A percentile compares a stretch with the other conserved stretches of the same genome.
Conservation (phyloP, 1,284 basidiomycete genomes). For the Xerocomus nothofagi region DNA sequence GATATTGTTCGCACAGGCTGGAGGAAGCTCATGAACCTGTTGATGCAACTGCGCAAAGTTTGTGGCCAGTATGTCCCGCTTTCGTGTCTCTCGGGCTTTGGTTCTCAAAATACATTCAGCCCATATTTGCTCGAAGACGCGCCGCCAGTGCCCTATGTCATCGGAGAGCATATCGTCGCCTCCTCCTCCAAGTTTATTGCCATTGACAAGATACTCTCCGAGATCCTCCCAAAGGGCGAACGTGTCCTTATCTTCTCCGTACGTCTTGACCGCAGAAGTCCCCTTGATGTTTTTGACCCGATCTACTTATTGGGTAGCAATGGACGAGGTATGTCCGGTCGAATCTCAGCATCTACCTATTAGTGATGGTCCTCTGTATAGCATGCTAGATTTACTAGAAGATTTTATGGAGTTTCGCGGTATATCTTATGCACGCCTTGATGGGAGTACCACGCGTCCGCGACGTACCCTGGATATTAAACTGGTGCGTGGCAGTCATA, state of each 20-base stretch:
- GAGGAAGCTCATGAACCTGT: conserved; percentile 56
- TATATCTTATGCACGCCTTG: conserved; percentile 77
- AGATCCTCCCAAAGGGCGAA: conserved; percentile 78
- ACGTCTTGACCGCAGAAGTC: conserved; percentile 25
- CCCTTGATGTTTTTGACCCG: not conserved
- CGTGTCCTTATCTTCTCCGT: conserved; percentile 85
- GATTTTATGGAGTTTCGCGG: conserved; percentile 77
- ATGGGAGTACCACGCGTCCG: conserved; percentile 59
- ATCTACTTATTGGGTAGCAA: conserved; percentile 39
- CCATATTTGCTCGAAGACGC: conserved; percentile 56
- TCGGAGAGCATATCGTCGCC: conserved; percentile 58
- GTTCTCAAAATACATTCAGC: conserved; percentile 28
- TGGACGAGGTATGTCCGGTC: conserved; percentile 46
- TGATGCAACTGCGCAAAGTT: conserved; percentile 57
- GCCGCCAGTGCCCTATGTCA: conserved; percentile 48
- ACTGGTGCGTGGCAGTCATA: conserved; percentile 39
- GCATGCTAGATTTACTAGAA: conserved; percentile 82
- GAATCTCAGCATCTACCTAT: not conserved
- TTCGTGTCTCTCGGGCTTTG: not conserved
- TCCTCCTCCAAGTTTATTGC: conserved; percentile 72
- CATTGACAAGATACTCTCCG: conserved; percentile 75
- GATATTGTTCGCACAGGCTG: conserved; percentile 39
- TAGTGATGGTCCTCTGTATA: conserved; percentile 36
- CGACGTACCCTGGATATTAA: conserved; percentile 57
- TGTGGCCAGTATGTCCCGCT: conserved; percentile 50